Evolutionary conservation across 495 filamentous ascomycete genomes (phyloP).

Genomic region (Astrocystis sublimbata): DNA sequence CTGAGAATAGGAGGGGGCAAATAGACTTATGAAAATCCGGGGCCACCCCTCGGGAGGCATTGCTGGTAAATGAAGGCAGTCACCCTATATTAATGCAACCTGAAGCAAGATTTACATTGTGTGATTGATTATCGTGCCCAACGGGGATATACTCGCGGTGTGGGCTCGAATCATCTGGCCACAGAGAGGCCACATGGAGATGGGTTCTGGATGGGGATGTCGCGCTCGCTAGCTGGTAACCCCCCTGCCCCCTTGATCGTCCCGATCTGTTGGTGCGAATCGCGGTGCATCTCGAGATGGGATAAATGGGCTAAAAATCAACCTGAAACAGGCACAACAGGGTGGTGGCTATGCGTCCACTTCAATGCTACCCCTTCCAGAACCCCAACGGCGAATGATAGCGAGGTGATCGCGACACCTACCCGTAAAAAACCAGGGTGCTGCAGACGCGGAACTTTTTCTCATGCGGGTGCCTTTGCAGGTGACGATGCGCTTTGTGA

Average conservation of each 20-base stretch:
- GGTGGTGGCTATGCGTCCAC: constrained; percentile 7
- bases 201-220: background rate
- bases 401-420: background rate
- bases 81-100: constrained; percentile 24
- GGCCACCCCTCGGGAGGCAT: background rate
- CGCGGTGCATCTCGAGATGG: too few species aligned
- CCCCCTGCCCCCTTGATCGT: constrained; percentile 26
- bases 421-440: background rate
- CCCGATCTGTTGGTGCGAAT: constrained; percentile 21
- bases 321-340: constrained; percentile 31
- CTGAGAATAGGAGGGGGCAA: constrained; percentile 27
- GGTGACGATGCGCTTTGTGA: constrained; percentile 26
- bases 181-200: too few species aligned
- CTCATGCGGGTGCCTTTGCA: background rate
- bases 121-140: constrained; percentile 21
- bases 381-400: background rate
- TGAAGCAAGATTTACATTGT: constrained; percentile 24
- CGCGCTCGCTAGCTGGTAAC: background rate
- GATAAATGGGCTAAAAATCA: constrained; percentile 25
- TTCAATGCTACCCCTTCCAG: background rate
- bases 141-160: constrained; percentile 12
- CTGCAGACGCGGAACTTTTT: constrained; percentile 1
- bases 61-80: constrained; percentile 22
- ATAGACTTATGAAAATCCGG: constrained; percentile 26
- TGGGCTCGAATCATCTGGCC: too few species aligned